phyloP scores from a whole-genome alignment of 2,329 filamentous ascomycete species.

The Drechslerella stenobrocha region DNA sequence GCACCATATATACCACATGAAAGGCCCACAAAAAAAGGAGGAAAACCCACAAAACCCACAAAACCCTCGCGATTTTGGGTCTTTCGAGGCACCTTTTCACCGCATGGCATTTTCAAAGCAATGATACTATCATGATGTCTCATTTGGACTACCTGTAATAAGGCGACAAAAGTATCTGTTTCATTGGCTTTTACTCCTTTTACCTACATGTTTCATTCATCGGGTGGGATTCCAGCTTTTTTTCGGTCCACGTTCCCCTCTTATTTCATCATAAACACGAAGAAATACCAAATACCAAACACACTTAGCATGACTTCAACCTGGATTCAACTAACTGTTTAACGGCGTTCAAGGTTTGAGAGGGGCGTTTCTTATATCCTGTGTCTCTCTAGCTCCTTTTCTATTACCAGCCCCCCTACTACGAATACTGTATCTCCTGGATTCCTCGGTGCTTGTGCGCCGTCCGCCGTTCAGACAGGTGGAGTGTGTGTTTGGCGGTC shows the following conservation, averaged over 20 bases:
- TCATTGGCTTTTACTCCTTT: constrained; percentile 10
- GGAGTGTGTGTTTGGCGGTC: no score
- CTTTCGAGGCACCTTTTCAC: constrained; percentile 12
- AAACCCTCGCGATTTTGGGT: constrained; percentile 19
- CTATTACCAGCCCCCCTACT: not conserved
- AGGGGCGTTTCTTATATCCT: constrained; percentile 21
- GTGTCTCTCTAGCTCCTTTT: not conserved
- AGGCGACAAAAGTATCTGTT: constrained; percentile 46
- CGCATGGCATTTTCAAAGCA: constrained; percentile 23
- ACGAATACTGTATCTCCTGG: not conserved
- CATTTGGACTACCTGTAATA: constrained; percentile 47
- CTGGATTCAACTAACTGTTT: constrained; percentile 7
- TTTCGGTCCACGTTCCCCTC: constrained; percentile 19
- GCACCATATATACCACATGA: constrained; percentile 22
- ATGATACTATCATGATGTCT: constrained; percentile 46
- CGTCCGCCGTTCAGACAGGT: no score
- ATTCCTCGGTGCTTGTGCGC: not conserved
- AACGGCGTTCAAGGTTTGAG: constrained; percentile 29
- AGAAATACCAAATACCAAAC: constrained; percentile 30
- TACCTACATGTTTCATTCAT: constrained; percentile 18
- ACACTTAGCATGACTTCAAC: constrained; percentile 13
- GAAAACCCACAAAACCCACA: constrained; percentile 33
- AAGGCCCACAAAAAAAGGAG: constrained; percentile 34
- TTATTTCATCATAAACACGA: constrained; percentile 12
- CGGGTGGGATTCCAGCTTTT: constrained; percentile 21